Percentiles rank a stretch among this genome's conserved stretches.
Conservation (phyloP, 495 filamentous ascomycete genomes). For the Umbilicaria muhlenbergii region DNA sequence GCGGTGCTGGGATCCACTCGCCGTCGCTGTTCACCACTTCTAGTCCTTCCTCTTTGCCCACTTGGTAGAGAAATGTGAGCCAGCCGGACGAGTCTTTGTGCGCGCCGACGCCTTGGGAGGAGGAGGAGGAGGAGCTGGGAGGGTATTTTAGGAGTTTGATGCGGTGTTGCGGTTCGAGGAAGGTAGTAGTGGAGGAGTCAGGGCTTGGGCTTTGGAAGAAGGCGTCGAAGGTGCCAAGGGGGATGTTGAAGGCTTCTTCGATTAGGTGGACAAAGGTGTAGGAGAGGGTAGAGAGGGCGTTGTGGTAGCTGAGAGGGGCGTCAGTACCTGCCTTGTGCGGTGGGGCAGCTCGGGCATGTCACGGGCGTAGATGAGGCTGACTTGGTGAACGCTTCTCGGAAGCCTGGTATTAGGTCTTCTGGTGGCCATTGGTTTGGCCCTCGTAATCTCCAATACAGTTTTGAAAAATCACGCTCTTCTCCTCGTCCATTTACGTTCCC, state of each 20-base stretch:
- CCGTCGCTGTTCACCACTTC: constrained; percentile 32
- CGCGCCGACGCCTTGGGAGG: constrained; percentile 32
- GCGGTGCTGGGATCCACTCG: constrained; percentile 34
- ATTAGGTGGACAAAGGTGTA: constrained; percentile 34
- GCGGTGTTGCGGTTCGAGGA: constrained; percentile 24
- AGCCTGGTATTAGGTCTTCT: neutral
- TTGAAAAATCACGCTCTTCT: constrained; percentile 1
- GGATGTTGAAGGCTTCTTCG: constrained; percentile 29
- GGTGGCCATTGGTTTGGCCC: constrained; percentile 31
- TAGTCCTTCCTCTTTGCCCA: constrained; percentile 29
- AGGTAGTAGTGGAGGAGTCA: too few species aligned
- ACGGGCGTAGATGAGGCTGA: neutral
- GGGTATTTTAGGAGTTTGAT: constrained; percentile 38
- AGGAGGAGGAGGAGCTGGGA: constrained; percentile 5
- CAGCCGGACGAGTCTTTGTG: constrained; percentile 42
- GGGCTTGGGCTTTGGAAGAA: constrained; percentile 26
- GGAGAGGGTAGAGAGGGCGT: constrained; percentile 27
- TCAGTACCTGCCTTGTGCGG: constrained; percentile 10
- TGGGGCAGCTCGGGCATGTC: constrained; percentile 12
- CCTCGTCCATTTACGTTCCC: too few species aligned
- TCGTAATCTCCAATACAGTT: constrained; percentile 31
- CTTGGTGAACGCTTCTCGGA: too few species aligned
- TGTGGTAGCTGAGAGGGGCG: constrained; percentile 26
- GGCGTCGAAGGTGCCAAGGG: constrained; percentile 28
- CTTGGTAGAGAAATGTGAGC: constrained; percentile 39